These are phyloP conservation scores for Aspergillus felis DNA, from an alignment of 2,329 filamentous ascomycete genomes.

Conservation along the genomic window DNA sequence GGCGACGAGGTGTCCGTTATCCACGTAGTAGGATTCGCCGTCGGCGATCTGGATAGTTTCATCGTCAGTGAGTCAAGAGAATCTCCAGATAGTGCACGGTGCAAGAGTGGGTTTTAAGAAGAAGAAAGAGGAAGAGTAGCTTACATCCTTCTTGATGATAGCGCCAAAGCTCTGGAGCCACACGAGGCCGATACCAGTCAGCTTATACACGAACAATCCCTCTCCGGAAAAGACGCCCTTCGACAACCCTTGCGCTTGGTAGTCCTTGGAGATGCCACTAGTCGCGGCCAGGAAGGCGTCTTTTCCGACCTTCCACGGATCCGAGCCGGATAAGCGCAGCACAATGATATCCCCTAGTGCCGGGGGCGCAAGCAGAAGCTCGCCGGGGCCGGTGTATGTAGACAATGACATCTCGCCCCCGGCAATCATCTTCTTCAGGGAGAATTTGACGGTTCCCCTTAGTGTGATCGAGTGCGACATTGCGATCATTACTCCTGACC, in stretches of 20 bases:
- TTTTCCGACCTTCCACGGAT: constrained; percentile 74
- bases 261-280: constrained; percentile 80
- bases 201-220: constrained; percentile 84
- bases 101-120: neutral
- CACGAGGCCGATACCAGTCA: constrained; percentile 72
- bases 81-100: neutral
- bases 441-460: constrained; percentile 78
- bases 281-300: constrained; percentile 85
- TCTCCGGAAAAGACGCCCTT: constrained; percentile 95
- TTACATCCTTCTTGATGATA: constrained; percentile 88
- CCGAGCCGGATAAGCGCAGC: constrained; percentile 65
- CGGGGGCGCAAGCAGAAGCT: constrained; percentile 76
- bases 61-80: neutral
- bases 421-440: constrained; percentile 82
- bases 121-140: constrained; percentile 31
- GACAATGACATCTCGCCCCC: constrained; percentile 76
- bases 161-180: constrained; percentile 94
- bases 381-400: constrained; percentile 82
- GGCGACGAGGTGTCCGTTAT: constrained; percentile 89
- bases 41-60: constrained; percentile 35
- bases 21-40: constrained; percentile 84
- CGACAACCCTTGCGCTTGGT: constrained; percentile 77
- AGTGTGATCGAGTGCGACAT: constrained; percentile 89
- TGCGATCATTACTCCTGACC: constrained; percentile 76
- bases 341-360: constrained; percentile 82